Evolutionary conservation across 352 stramenopile genomes (phyloP), one percentile per base, ranked within the genome.

Genomic region (Pythium periplocum): DNA sequence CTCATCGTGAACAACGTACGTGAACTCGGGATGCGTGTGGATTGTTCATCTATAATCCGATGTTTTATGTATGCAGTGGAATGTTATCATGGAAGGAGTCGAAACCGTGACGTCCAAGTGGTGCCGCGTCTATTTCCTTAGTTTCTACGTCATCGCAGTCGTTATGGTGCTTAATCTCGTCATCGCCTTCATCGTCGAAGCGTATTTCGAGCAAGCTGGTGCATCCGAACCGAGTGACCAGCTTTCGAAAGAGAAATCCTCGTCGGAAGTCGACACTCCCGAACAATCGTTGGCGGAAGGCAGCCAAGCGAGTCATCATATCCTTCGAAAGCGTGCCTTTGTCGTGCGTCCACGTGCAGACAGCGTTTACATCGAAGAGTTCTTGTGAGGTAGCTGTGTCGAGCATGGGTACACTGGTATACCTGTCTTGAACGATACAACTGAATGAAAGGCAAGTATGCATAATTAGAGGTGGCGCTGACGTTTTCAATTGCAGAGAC

Each of bases 1-100:
- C 58, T 90, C 10, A 71, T 93, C 51, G 78, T 90, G 33, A 90
- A 91, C 61, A 89, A 91, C 57, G 73, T 83, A 48, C 47, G 73
- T 68, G 8, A 7, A 11, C 43, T 48, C 38, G 38, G 38, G 7
- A 12, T 43, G 38, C 12, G 7, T 51, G 11, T 46, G 26, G 17
- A 4, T 34, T 47, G n/a, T 37, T 49, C 17, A 26, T 26, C 17
- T 26, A 26, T 26, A 26, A 26, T 26, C 17, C 17, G 26, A 32
- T 53, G 26, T 9, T 38, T 9, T 55, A 40, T 49, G 9, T 42
- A 1, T 45, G 33, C 38, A 83, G 73, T 91, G 78, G 78, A 84
- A 73, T 45, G 68, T 93, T 11, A 76, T 79, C 34, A 81, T 86
- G 65, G 78, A 90, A 53, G 82, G 75, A 6, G 64, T 69, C 7